These are phyloP conservation scores for Penicillium griseofulvum DNA, from an alignment of 2,329 filamentous ascomycete species.

Conservation along the genomic window DNA sequence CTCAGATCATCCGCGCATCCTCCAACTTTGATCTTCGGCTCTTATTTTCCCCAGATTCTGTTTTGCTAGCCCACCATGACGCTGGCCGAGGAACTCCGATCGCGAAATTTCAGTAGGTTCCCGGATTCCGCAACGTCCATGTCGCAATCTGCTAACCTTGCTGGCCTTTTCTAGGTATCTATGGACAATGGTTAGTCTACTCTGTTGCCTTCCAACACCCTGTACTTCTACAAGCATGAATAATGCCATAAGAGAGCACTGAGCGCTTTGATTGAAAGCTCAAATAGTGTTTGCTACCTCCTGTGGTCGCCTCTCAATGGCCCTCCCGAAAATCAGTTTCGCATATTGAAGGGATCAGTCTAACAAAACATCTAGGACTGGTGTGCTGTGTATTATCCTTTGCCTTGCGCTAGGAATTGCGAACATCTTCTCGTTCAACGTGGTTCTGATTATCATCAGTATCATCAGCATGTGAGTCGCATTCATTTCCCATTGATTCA, in stretches of 20 bases:
- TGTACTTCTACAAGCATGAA: background rate
- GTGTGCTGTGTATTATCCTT: constrained; percentile 61
- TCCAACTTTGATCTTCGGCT: constrained; percentile 1
- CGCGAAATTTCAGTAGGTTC: constrained; percentile 64
- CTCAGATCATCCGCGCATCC: constrained; percentile 5
- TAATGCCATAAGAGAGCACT: background rate
- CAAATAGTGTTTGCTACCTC: background rate
- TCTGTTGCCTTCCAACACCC: background rate
- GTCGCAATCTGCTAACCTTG: constrained; percentile 23
- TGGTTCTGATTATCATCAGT: constrained; percentile 60
- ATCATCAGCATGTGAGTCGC: constrained; percentile 55
- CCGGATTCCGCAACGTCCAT: constrained; percentile 8
- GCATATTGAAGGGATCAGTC: background rate
- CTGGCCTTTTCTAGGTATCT: constrained; percentile 55
- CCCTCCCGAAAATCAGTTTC: background rate
- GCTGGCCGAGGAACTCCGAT: constrained; percentile 61
- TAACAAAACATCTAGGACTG: constrained; percentile 37
- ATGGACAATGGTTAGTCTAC: constrained; percentile 63
- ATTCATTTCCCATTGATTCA: background rate
- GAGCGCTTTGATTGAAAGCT: background rate
- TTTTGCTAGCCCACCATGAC: constrained; percentile 48
- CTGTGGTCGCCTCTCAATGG: background rate
- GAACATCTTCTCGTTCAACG: constrained; percentile 62
- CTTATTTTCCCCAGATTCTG: background rate
- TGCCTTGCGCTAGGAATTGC: constrained; percentile 67